These are phyloP conservation scores for Paramyrothecium roridum DNA, from an alignment of 2,329 filamentous ascomycete genomes.

Conservation along the genomic window DNA sequence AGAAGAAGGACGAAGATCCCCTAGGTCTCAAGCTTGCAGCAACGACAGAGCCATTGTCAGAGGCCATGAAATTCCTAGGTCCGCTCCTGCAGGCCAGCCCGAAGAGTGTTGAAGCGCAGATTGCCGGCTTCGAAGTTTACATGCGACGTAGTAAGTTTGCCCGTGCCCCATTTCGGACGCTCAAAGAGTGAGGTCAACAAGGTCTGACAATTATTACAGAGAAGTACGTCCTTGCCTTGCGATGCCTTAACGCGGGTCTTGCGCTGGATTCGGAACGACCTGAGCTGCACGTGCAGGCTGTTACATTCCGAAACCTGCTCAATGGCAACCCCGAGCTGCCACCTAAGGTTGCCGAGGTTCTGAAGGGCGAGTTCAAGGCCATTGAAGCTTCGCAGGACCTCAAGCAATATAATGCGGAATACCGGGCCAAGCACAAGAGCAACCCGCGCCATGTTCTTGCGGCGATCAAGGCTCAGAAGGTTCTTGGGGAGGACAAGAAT, in stretches of 20 bases:
- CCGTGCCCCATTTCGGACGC: neutral
- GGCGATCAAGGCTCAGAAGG: constrained; percentile 55
- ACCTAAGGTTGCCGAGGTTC: constrained; percentile 62
- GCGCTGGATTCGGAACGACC: constrained; percentile 67
- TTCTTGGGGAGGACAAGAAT: constrained; percentile 55
- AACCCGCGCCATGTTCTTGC: constrained; percentile 63
- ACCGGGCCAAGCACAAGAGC: constrained; percentile 57
- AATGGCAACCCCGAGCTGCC: constrained; percentile 56
- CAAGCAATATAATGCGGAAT: constrained; percentile 64
- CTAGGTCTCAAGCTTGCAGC: constrained; percentile 75
- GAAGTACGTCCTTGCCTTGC: constrained; percentile 84
- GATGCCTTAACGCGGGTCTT: constrained; percentile 74
- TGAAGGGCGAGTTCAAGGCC: constrained; percentile 65
- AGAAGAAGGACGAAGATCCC: constrained; percentile 91
- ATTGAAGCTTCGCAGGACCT: constrained; percentile 57
- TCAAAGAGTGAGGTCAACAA: neutral
- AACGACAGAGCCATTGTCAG: constrained; percentile 78
- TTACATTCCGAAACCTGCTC: constrained; percentile 65
- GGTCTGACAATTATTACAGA: constrained; percentile 42
- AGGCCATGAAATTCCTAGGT: constrained; percentile 81
- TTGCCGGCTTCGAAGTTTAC: constrained; percentile 86
- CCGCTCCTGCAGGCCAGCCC: constrained; percentile 82
- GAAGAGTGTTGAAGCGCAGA: constrained; percentile 76
- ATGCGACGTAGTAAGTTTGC: constrained; percentile 69
- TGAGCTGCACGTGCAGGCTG: constrained; percentile 70